These are phyloP conservation scores for Echria macrotheca DNA, from an alignment of 495 filamentous ascomycete species.

Conservation along the genomic window DNA sequence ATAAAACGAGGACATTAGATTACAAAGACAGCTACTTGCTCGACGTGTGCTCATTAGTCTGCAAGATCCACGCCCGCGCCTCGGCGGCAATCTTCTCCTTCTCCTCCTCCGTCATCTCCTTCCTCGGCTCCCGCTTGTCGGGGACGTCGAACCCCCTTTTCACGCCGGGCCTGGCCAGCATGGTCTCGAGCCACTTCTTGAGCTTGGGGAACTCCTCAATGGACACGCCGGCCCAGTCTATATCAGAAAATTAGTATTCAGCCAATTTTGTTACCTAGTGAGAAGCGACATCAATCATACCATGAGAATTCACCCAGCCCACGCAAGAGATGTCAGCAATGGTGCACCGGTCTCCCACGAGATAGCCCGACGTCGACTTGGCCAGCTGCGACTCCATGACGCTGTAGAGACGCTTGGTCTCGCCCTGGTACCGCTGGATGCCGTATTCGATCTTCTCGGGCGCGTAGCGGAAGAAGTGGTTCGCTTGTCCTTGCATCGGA, in stretches of 20 bases:
- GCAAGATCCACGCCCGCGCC: constrained; percentile 54
- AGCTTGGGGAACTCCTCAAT: constrained; percentile 70
- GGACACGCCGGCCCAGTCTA: constrained; percentile 67
- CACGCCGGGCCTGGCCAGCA: constrained; percentile 60
- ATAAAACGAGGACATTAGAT: not conserved
- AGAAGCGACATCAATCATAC: constrained; percentile 18
- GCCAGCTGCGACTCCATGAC: constrained; percentile 71
- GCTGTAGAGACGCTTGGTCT: constrained; percentile 74
- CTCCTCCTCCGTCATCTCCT: constrained; percentile 36
- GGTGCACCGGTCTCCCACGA: constrained; percentile 74
- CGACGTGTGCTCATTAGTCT: constrained; percentile 59
- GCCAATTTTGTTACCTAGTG: not conserved
- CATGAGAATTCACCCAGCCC: constrained; percentile 60
- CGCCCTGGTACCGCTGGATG: constrained; percentile 74
- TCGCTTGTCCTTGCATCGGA: constrained; percentile 88
- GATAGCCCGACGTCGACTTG: constrained; percentile 56
- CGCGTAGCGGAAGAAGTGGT: constrained; percentile 84
- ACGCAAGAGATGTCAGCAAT: constrained; percentile 81
- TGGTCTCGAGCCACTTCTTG: constrained; percentile 59
- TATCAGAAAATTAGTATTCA: constrained; percentile 14
- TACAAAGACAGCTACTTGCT: not conserved
- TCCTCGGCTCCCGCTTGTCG: constrained; percentile 48
- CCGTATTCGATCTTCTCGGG: constrained; percentile 85
- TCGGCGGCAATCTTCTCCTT: constrained; percentile 49
- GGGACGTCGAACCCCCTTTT: constrained; percentile 81